A percentile compares a stretch with the other conserved stretches of the same genome.
Conservation (phyloP, 2,329 filamentous ascomycete species). For the Zasmidium citrigriseum region DNA sequence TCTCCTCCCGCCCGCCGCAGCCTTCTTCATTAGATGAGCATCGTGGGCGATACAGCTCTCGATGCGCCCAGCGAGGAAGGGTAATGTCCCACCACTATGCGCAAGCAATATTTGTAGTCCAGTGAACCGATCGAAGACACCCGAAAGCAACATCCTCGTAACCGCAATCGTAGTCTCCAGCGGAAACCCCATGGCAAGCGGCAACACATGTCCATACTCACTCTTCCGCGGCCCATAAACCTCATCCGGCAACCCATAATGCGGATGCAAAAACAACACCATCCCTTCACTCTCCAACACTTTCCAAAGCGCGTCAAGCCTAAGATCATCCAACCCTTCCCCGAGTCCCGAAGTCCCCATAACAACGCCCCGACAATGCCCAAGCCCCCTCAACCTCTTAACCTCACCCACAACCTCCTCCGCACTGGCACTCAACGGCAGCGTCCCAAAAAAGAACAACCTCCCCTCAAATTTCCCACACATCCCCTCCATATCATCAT, state of each 20-base stretch:
- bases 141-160: conserved; percentile 80
- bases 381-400: conserved; percentile 59
- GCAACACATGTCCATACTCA: conserved; percentile 82
- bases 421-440: conserved; percentile 71
- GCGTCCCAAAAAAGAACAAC: conserved; percentile 78
- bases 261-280: conserved; percentile 82
- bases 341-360: conserved; percentile 83
- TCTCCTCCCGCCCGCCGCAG: conserved; percentile 59
- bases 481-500: conserved; percentile 73
- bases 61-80: conserved; percentile 83
- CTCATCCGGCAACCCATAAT: conserved; percentile 80
- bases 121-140: conserved; percentile 77
- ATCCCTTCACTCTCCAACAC: conserved; percentile 66
- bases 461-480: conserved; percentile 67
- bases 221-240: conserved; percentile 76
- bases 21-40: conserved; percentile 64
- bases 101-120: conserved; percentile 74
- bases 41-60: conserved; percentile 87
- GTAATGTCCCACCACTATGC: conserved; percentile 84
- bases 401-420: conserved; percentile 67
- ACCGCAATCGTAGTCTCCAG: conserved; percentile 92
- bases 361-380: conserved; percentile 79
- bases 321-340: conserved; percentile 74
- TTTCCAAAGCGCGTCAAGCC: conserved; percentile 70
- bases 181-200: conserved; percentile 82